Evolutionary conservation across 768 basidiomycete genomes (phyloP).

Genomic region (Trametes gibbosa): DNA sequence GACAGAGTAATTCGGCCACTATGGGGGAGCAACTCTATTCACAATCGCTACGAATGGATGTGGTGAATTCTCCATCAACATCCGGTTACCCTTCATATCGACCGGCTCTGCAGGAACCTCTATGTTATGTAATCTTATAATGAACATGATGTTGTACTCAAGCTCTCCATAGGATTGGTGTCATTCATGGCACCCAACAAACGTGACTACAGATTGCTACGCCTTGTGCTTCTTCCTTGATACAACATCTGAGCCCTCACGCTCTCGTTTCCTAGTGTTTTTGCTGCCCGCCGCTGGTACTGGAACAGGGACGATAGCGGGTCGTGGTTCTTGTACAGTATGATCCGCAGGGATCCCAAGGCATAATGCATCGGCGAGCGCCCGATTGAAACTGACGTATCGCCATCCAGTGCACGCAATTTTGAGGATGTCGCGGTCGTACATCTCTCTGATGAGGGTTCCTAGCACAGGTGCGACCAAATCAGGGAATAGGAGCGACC

Average conservation of each 20-base stretch:
- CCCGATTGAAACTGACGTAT: conserved; percentile 10
- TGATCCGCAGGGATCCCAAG: too few relatives aligned
- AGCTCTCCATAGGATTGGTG: background rate
- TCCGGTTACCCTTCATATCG: too few relatives aligned
- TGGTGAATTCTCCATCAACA: background rate
- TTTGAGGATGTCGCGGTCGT: conserved; percentile 13
- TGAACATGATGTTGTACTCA: background rate
- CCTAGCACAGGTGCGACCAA: background rate
- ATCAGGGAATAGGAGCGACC: background rate
- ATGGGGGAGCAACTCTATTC: background rate
- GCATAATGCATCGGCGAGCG: background rate
- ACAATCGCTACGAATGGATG: background rate
- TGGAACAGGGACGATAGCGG: too few relatives aligned
- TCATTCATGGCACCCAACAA: too few relatives aligned
- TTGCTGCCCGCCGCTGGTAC: too few relatives aligned
- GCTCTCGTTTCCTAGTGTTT: too few relatives aligned
- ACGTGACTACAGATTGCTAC: too few relatives aligned
- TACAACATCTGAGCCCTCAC: too few relatives aligned
- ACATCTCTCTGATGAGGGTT: background rate
- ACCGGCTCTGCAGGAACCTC: too few relatives aligned
- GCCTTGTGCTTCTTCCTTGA: too few relatives aligned
- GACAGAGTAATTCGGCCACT: background rate
- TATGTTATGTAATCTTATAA: background rate
- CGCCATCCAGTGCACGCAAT: conserved; percentile 9
- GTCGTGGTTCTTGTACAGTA: too few relatives aligned